Base-by-base conservation (phyloP, 805 yeast genomes). In the Naumovozyma dairenensis region DNA sequence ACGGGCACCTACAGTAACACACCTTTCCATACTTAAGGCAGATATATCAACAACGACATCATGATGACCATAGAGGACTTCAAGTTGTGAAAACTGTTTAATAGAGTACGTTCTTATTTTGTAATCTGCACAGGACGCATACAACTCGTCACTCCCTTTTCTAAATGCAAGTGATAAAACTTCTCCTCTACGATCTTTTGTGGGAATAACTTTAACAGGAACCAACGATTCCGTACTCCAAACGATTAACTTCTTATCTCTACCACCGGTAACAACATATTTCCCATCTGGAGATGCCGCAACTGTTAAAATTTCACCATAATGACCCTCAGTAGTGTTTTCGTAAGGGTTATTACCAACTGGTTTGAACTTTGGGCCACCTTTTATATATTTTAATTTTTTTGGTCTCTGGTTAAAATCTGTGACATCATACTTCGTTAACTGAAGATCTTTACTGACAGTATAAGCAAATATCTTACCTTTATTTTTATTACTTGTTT, bases 1-100 rank as follows among this genome's bases (percentile, higher is more conserved):
- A 48, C 97, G 74, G 3, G 94, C 70, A 13, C 98, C 98, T 21
- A 89, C 97, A 17, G 94, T 84, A 13, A 92, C 87, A 65, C 98
- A 92, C 38, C 96, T 74, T 53, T 92, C 97, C 57, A 77, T 77
- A 7, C 74, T 72, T 40, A 92, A 63, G 0, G 96, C 85, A 16
- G 85, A 63, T 34, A 92, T 78, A 51, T 79, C 96, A 28, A 72
- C 70, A 29, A 89, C 87, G 35, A 73, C 65, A 53, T 92, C 98
- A 62, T 92, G 97, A 60, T 92, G 98, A 2, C 98, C 98, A 55
- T 84, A 92, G 29, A 92, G 63, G 4, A 83, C 79, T 63, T 92
- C 98, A 51, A 89, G 68, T 58, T 85, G 94, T 4, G 95, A 78
- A 51, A 80, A 71, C 59, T 86, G 96, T 48, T 77, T 82, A 38